Evolutionary conservation across 495 filamentous ascomycete genomes (phyloP).

Genomic region (Hypomontagnella monticulosa): DNA sequence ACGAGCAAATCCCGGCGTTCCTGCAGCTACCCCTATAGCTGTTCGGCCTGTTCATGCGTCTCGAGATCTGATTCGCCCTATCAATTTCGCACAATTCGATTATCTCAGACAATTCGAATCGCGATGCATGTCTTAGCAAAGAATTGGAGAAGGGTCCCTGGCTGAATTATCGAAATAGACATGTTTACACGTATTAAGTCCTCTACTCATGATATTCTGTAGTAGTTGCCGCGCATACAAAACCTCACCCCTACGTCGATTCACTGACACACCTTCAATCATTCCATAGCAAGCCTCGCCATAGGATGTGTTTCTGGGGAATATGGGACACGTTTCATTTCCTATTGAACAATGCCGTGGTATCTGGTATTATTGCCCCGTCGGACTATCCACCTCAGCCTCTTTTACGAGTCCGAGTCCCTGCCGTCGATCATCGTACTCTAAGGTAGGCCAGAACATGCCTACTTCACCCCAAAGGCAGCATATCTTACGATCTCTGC

Average conservation of each 20-base stretch:
- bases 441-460: not conserved
- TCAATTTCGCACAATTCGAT: conserved; percentile 17
- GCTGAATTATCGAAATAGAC: conserved; percentile 5
- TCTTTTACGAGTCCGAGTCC: not conserved
- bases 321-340: not conserved
- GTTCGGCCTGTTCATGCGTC: conserved; percentile 4
- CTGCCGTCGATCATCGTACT: not conserved
- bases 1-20: conserved; percentile 1
- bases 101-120: conserved; percentile 19
- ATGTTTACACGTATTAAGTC: conserved; percentile 6
- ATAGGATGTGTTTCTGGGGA: not conserved
- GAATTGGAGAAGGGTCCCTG: not conserved
- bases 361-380: not conserved
- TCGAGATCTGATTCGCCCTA: conserved; percentile 15
- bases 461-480: not conserved
- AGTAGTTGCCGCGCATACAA: conserved; percentile 11
- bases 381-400: not conserved
- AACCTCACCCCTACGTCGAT: not conserved
- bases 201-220: conserved; percentile 10
- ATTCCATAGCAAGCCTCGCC: not conserved
- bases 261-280: conserved; percentile 3
- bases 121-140: conserved; percentile 25
- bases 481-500: conserved; percentile 1
- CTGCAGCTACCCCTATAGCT: conserved; percentile 25
- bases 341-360: not conserved